phyloP scores from a whole-genome alignment of 345 rosid genomes.

The Acer campestre region DNA sequence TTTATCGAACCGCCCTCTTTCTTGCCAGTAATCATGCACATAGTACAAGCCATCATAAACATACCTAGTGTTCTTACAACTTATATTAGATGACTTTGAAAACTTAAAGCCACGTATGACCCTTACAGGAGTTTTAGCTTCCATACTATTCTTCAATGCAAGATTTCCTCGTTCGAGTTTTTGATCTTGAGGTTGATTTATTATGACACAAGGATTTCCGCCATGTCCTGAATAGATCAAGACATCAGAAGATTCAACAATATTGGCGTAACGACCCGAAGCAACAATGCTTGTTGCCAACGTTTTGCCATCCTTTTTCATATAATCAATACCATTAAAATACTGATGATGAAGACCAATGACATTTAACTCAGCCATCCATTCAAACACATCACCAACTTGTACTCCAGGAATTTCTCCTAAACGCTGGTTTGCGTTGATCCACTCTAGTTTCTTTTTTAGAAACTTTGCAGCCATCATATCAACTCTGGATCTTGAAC shows the following conservation, averaged over 20 bases:
- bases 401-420: constrained; percentile 32
- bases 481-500: background rate
- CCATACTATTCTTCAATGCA: constrained; percentile 40
- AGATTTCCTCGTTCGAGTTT: constrained; percentile 40
- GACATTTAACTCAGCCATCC: constrained; percentile 27
- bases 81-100: background rate
- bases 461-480: constrained; percentile 1
- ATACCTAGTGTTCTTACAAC: background rate
- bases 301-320: constrained; percentile 12
- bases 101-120: constrained; percentile 19
- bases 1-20: constrained; percentile 25
- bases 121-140: constrained; percentile 18
- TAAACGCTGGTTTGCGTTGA: constrained; percentile 12
- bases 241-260: constrained; percentile 12
- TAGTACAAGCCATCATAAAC: constrained; percentile 38
- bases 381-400: constrained; percentile 33
- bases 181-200: constrained; percentile 21
- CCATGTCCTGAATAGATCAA: constrained; percentile 40
- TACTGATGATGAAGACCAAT: constrained; percentile 37
- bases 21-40: constrained; percentile 21
- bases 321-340: constrained; percentile 31
- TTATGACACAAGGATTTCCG: constrained; percentile 29
- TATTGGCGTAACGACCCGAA: constrained; percentile 24
- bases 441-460: background rate
- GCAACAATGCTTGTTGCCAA: constrained; percentile 36